These are phyloP conservation scores for Corrigiola litoralis DNA, from an alignment of 179 eudicot species.

Conservation along the genomic window DNA sequence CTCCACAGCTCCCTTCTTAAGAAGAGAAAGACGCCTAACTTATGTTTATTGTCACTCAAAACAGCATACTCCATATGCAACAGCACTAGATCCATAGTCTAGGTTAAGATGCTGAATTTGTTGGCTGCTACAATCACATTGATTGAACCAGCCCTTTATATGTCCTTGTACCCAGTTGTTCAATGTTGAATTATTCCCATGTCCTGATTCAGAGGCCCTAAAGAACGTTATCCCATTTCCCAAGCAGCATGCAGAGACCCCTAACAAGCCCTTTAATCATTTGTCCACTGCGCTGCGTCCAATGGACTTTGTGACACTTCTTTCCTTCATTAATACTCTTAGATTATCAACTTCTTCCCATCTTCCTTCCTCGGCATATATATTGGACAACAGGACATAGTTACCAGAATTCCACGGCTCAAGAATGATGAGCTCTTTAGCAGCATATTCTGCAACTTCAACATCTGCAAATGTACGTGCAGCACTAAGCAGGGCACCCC, in stretches of 20 bases:
- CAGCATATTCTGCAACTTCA: constrained; percentile 54
- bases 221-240: not conserved
- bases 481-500: constrained; percentile 74
- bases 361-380: constrained; percentile 59
- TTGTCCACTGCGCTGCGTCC: constrained; percentile 47
- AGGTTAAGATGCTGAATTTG: not conserved
- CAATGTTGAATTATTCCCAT: not conserved
- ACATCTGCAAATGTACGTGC: constrained; percentile 46
- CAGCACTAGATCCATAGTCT: not conserved
- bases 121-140: not conserved
- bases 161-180: too few relatives aligned
- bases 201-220: not conserved
- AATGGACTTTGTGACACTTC: constrained; percentile 34
- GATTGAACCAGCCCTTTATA: not conserved
- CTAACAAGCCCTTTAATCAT: not conserved
- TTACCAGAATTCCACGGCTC: constrained; percentile 79
- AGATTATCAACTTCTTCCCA: constrained; percentile 70
- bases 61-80: not conserved
- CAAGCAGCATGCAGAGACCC: not conserved
- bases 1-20: too few relatives aligned
- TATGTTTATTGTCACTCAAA: not conserved
- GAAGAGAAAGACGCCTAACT: too few relatives aligned
- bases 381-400: constrained; percentile 64
- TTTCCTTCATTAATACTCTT: constrained; percentile 51
- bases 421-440: constrained; percentile 50